Base-by-base conservation (phyloP, 805 yeast genomes). In the Wickerhamomyces chambardii region DNA sequence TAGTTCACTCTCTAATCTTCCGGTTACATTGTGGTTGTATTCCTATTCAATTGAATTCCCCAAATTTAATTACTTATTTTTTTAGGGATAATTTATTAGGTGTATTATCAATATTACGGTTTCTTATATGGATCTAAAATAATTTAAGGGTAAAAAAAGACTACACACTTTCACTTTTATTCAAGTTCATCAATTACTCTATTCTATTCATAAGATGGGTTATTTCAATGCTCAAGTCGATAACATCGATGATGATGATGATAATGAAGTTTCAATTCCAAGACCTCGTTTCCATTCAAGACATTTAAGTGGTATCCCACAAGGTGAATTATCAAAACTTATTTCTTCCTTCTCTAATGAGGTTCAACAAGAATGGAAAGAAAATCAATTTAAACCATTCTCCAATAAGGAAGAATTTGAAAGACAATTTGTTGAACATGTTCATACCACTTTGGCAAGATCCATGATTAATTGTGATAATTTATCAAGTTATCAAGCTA, bases 401-500 rank as follows among this genome's bases (percentile, higher is more conserved):
- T 47, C 46, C 10, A 58, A 68, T 35, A 65, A 63, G 32, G 80
- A 70, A 8, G 75, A 66, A 21, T 82, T 87, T 48, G 82, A 86
- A 55, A 50, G 63, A 28, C 68, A 69, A 39, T 83, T 87, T 54
- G 81, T 87, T 34, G 73, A 76, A 45, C 95, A 89, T 57, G 95
- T 89, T 29, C 97, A 87, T 59, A 84, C 95, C 29, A 75, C 89
- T 1, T 66, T 87, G 54, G 97, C 95, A n/a, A 72, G 97, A 49
- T 84, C 90, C 25, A 64, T 87, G 66, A 85, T 83, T 70, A 89
- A 89, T 52, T 85, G 95, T 63, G 97, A 89, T 58, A 79, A 80
- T 39, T 65, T 87, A 53, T 95, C 95, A 29, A 95, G 96, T 17
- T 87, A 89, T 55, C 94, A 84, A 55, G 95, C 96, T 1, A 75